Percentiles rank a stretch among this genome's conserved stretches.
Conservation (phyloP, 2,329 filamentous ascomycete genomes). For the Dactylonectria macrodidyma region DNA sequence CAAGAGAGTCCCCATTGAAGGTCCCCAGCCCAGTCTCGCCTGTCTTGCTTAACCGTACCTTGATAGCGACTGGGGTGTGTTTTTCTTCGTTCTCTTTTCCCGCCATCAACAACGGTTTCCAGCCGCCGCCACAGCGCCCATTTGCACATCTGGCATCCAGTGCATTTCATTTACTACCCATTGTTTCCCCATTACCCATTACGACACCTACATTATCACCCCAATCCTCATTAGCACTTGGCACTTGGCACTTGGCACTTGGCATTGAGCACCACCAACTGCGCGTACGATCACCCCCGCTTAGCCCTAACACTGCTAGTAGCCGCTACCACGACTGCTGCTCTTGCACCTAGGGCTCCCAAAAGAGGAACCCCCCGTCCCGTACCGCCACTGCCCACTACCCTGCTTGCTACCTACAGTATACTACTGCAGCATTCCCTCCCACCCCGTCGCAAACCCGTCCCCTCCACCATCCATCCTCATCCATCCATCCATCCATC, state of each 20-base stretch:
- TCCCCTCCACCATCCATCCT: conserved; percentile 48
- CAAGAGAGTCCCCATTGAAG: conserved; percentile 1
- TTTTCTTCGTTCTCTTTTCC: neutral
- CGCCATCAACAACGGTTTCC: neutral
- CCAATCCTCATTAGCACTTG: conserved; percentile 14
- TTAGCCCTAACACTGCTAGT: conserved; percentile 20
- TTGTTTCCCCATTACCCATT: conserved; percentile 7
- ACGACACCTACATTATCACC: neutral
- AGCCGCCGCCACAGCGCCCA: conserved; percentile 1
- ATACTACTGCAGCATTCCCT: conserved; percentile 45
- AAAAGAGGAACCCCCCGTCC: neutral
- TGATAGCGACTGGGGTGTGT: conserved; percentile 21
- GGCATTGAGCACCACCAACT: conserved; percentile 22
- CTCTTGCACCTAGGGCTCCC: conserved; percentile 24
- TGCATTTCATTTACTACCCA: neutral
- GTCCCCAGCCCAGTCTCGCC: conserved; percentile 17
- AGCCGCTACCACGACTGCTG: conserved; percentile 1
- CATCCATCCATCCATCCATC: conserved; percentile 43
- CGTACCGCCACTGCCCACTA: conserved; percentile 15
- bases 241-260: conserved; percentile 14
- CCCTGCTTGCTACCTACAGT: conserved; percentile 27
- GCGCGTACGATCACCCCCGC: conserved; percentile 27
- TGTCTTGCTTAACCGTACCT: conserved; percentile 15
- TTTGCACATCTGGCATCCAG: no score
- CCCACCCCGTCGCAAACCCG: conserved; percentile 46